Base-by-base conservation (phyloP, 345 rosid species). In the Balakata baccata region DNA sequence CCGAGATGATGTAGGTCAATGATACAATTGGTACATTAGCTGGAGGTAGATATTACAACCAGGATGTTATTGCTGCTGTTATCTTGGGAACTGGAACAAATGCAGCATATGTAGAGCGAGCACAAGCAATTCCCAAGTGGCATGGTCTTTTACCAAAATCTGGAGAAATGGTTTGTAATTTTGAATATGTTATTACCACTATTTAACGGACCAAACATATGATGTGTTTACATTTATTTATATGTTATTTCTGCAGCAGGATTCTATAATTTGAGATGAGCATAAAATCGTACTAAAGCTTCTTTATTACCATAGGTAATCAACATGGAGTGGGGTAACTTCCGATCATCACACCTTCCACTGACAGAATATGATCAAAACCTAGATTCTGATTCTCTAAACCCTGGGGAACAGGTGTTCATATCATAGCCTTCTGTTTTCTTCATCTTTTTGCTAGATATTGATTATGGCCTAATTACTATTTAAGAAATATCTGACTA, bases 281-380 rank as follows among this genome's bases (percentile, higher is more conserved):
- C 14, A 23, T 66, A 29, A 43, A 20, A 23, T 47, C 16, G 60
- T 45, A 51, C 20, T 49, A 73, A 29, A 64, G 50, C n/a, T 45
- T 69, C 22, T 70, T 69, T 69, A 17, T 71, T 37, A 9, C 39
- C 79, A 59, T 74, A 91, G 99, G 98, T 95, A 54, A 89, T 95
- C 78, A 95, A 95, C 83, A 96, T 85, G 92, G 98, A 96, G 64
- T 96, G 99, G 97, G 98, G 99, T 69, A 90, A 88, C 87, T 93
- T 96, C 79, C 82, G 88, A 74, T 89, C 99, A 51, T 89, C 99
- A 6, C 97, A 93, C 83, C 93, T 96, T 69, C 92, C 98, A 51
- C 67, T 93, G 41, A 87, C 96, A 11, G 92, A 91, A 65, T 91
- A 82, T 71, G 98, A 96, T 82, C 83, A 83, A 22, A 85, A 88